phyloP scores from a whole-genome alignment of 2,329 filamentous ascomycete genomes.

The Aspergillus fumigatiaffinis region DNA sequence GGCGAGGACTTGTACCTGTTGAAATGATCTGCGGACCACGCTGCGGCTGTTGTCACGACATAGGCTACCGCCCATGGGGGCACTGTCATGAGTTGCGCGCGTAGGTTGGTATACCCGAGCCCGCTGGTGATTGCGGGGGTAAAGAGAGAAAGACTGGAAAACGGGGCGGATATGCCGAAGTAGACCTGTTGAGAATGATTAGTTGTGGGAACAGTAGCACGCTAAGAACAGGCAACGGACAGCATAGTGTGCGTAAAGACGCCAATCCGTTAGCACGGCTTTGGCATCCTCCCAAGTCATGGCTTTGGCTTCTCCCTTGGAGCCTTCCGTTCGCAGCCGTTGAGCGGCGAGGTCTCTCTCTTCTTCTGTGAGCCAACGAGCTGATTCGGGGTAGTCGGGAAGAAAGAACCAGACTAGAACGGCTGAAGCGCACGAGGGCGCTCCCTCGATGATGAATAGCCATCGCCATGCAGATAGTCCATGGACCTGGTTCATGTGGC shows the following conservation, averaged over 20 bases:
- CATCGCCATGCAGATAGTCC: slow-evolving; percentile 44
- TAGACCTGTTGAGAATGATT: slow-evolving; percentile 37
- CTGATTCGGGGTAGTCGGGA: slow-evolving; percentile 49
- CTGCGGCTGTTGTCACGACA: slow-evolving; percentile 46
- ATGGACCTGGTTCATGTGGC: slow-evolving; percentile 32
- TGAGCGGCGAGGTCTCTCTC: slow-evolving; percentile 43
- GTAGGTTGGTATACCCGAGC: slow-evolving; percentile 52
- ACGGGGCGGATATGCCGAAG: slow-evolving; percentile 52
- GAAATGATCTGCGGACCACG: slow-evolving; percentile 59
- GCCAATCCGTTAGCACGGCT: slow-evolving; percentile 47
- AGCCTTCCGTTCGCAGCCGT: slow-evolving; percentile 42
- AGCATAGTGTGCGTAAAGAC: slow-evolving; percentile 51
- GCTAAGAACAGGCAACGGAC: slow-evolving; percentile 28
- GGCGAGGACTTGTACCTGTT: slow-evolving; percentile 23
- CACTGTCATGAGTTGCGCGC: slow-evolving; percentile 63
- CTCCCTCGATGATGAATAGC: slow-evolving; percentile 46
- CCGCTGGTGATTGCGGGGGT: slow-evolving; percentile 63
- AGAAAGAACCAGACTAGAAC: slow-evolving; percentile 45
- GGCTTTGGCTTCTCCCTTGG: slow-evolving; percentile 28
- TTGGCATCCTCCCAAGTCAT: slow-evolving; percentile 50
- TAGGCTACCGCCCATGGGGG: slow-evolving; percentile 62
- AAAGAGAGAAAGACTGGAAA: slow-evolving; percentile 57
- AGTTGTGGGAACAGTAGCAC: background rate
- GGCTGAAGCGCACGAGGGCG: slow-evolving; percentile 35
- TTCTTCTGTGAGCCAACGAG: slow-evolving; percentile 41